Conservation (phyloP, 2,329 filamentous ascomycete genomes). For the Septoria linicola region DNA sequence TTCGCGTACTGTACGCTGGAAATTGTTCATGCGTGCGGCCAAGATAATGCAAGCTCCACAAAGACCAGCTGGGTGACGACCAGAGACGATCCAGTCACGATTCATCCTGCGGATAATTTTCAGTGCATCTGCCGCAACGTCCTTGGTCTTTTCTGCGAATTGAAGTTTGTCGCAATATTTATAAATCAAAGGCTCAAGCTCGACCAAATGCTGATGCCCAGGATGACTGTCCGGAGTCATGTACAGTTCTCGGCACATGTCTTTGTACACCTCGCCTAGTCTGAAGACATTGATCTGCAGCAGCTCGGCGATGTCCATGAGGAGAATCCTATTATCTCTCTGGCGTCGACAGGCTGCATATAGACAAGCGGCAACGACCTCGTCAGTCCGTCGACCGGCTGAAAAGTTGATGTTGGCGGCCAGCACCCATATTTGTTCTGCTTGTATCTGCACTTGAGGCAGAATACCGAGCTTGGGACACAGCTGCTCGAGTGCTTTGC, state of each 20-base stretch:
- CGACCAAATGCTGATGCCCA: slow-evolving; percentile 59
- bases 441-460: slow-evolving; percentile 40
- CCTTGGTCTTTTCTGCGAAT: slow-evolving; percentile 76
- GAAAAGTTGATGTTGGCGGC: slow-evolving; percentile 65
- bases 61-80: slow-evolving; percentile 86
- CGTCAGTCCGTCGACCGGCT: slow-evolving; percentile 79
- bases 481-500: slow-evolving; percentile 42
- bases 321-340: slow-evolving; percentile 78
- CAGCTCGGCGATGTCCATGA: slow-evolving; percentile 92
- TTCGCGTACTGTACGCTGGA: slow-evolving; percentile 84
- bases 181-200: slow-evolving; percentile 86
- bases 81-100: slow-evolving; percentile 94
- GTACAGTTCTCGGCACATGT: slow-evolving; percentile 66
- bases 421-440: slow-evolving; percentile 45
- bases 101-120: slow-evolving; percentile 90
- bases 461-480: slow-evolving; percentile 42
- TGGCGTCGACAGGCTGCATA: slow-evolving; percentile 84
- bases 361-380: slow-evolving; percentile 84
- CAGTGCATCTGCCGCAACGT: slow-evolving; percentile 84
- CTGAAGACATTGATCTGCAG: slow-evolving; percentile 86
- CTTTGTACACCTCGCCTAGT: slow-evolving; percentile 85
- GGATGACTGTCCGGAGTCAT: slow-evolving; percentile 53
- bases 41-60: slow-evolving; percentile 93
- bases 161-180: slow-evolving; percentile 90
- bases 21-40: slow-evolving; percentile 97